A percentile compares a stretch with the other conserved stretches of the same genome.
phyloP scores from a whole-genome alignment of 1,139 yeast species.

The Saccharomyces hybrid region DNA sequence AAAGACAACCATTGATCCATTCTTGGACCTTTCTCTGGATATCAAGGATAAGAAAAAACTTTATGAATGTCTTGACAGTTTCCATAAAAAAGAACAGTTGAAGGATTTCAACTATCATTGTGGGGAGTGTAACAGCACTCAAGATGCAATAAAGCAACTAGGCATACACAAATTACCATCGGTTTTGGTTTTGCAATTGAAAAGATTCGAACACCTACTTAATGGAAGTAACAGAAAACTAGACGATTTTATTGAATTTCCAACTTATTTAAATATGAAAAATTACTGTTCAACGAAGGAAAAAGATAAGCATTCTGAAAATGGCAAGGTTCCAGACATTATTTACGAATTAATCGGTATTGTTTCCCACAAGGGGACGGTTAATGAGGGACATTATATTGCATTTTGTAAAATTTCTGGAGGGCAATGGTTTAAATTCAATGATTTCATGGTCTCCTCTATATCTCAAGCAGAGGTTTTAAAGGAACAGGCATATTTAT shows the following conservation, averaged over 20 bases:
- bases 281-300: slow-evolving; percentile 42
- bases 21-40: slow-evolving; percentile 82
- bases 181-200: slow-evolving; percentile 75
- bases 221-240: slow-evolving; percentile 52
- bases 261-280: slow-evolving; percentile 62
- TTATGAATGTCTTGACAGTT: slow-evolving; percentile 63
- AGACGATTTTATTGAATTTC: slow-evolving; percentile 67
- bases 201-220: slow-evolving; percentile 72
- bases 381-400: slow-evolving; percentile 90
- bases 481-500: slow-evolving; percentile 64
- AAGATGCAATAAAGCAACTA: slow-evolving; percentile 66
- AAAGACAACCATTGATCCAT: slow-evolving; percentile 68
- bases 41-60: slow-evolving; percentile 40
- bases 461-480: slow-evolving; percentile 59
- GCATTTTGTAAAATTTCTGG: slow-evolving; percentile 64
- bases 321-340: slow-evolving; percentile 29
- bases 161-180: slow-evolving; percentile 64
- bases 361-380: slow-evolving; percentile 84
- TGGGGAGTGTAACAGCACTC: slow-evolving; percentile 49
- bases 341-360: slow-evolving; percentile 78
- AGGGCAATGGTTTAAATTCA: slow-evolving; percentile 83
- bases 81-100: slow-evolving; percentile 67
- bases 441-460: slow-evolving; percentile 76
- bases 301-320: slow-evolving; percentile 5
- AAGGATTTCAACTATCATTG: slow-evolving; percentile 66